A percentile compares a stretch with the other conserved stretches of the same genome.
These are phyloP conservation scores for Komagataella phaffii DNA, from an alignment of 805 yeast species.

Conservation along the genomic window DNA sequence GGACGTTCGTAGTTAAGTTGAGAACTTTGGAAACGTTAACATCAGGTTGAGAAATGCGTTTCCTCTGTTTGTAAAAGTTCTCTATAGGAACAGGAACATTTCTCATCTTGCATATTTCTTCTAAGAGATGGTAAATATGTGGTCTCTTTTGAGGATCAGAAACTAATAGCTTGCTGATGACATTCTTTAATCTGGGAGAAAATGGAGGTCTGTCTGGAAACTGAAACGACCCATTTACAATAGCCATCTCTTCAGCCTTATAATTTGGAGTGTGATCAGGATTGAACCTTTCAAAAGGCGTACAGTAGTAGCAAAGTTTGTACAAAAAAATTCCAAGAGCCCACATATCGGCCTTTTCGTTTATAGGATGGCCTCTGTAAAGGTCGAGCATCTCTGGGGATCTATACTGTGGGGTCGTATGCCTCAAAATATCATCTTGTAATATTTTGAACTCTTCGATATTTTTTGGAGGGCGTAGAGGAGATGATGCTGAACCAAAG, in stretches of 20 bases:
- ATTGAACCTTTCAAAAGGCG: conserved; percentile 56
- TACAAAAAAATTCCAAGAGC: conserved; percentile 70
- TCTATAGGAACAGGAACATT: conserved; percentile 28
- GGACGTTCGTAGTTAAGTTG: background rate
- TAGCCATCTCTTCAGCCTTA: conserved; percentile 45
- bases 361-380: conserved; percentile 52
- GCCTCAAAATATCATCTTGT: conserved; percentile 58
- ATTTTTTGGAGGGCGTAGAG: conserved; percentile 47
- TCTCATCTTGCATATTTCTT: conserved; percentile 52
- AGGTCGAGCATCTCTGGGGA: conserved; percentile 79
- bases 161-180: conserved; percentile 46
- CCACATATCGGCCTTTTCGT: conserved; percentile 80
- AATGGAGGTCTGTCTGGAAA: conserved; percentile 45
- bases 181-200: conserved; percentile 46
- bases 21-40: conserved; percentile 6
- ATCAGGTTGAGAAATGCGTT: conserved; percentile 2
- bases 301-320: conserved; percentile 68
- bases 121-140: conserved; percentile 55
- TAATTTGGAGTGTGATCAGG: conserved; percentile 20
- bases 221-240: conserved; percentile 39
- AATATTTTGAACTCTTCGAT: conserved; percentile 45
- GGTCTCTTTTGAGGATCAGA: conserved; percentile 66
- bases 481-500: conserved; percentile 68
- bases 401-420: conserved; percentile 78
- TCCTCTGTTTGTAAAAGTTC: conserved; percentile 18